Conservation (phyloP, 371 early-diverging fungal genomes). For the Mortierella sp. region DNA sequence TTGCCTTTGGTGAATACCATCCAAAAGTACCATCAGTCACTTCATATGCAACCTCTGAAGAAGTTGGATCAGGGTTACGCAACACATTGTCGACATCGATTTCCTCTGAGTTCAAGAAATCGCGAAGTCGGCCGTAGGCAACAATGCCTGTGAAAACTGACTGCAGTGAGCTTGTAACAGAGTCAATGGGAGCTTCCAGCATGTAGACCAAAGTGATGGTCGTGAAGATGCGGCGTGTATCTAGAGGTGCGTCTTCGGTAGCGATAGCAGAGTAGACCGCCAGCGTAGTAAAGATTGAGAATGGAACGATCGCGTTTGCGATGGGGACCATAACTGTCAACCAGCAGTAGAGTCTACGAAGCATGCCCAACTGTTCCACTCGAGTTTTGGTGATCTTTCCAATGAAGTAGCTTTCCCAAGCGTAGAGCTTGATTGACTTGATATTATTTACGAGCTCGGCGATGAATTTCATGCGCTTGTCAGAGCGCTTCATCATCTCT, state of each 20-base stretch:
- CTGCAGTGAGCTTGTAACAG: conserved; percentile 56
- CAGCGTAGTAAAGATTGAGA: conserved; percentile 63
- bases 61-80: conserved; percentile 35
- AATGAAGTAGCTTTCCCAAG: conserved; percentile 65
- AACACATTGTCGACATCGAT: conserved; percentile 62
- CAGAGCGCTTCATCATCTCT: conserved; percentile 39
- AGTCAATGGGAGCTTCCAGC: conserved; percentile 84
- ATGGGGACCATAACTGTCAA: conserved; percentile 33
- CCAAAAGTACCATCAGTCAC: conserved; percentile 63
- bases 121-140: conserved; percentile 23
- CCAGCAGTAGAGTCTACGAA: conserved; percentile 49
- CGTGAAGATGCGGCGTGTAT: conserved; percentile 67
- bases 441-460: conserved; percentile 49
- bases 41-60: conserved; percentile 52
- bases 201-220: conserved; percentile 89
- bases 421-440: conserved; percentile 62
- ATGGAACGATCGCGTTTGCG: conserved; percentile 44
- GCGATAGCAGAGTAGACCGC: conserved; percentile 66
- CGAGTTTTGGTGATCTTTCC: conserved; percentile 65
- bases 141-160: conserved; percentile 28
- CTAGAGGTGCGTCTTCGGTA: conserved; percentile 63
- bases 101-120: conserved; percentile 63
- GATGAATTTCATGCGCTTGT: conserved; percentile 56
- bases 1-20: conserved; percentile 66
- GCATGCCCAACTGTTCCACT: conserved; percentile 55